Conservation (phyloP, 106 monocot genomes). For the Phalaenopsis aphrodite region DNA sequence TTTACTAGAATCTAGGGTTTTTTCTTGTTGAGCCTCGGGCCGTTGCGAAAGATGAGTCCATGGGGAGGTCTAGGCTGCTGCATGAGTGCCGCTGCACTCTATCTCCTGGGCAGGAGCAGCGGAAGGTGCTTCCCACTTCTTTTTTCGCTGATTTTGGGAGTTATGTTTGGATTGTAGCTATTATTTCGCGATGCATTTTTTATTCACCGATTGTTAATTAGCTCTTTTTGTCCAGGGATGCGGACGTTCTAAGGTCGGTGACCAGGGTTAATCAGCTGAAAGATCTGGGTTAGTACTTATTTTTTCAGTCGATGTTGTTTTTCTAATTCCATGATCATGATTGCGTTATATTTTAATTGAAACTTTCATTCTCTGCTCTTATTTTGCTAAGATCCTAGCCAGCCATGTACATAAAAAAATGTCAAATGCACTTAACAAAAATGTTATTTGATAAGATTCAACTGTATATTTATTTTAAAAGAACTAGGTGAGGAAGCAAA, state of each 20-base stretch:
- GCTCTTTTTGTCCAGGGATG: constrained; percentile 49
- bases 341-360: not conserved
- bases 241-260: constrained; percentile 63
- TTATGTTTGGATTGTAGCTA: not conserved
- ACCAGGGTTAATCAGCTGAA: constrained; percentile 65
- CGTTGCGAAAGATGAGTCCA: constrained; percentile 40
- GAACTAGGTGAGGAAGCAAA: not conserved
- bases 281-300: constrained; percentile 58
- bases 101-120: constrained; percentile 75
- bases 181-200: not conserved
- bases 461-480: not conserved
- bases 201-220: not conserved
- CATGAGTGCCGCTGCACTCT: constrained; percentile 77
- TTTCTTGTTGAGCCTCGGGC: not conserved
- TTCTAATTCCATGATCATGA: not conserved
- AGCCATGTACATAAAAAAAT: not conserved
- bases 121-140: constrained; percentile 37
- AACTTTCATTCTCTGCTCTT: not conserved
- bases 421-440: not conserved
- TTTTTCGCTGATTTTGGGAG: not conserved
- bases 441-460: not conserved
- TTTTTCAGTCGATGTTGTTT: not conserved
- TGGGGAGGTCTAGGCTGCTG: constrained; percentile 92
- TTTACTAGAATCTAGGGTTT: constrained; percentile 8
- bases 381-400: not conserved